A percentile compares a stretch with the other conserved stretches of the same genome.
phyloP scores from a whole-genome alignment of 768 basidiomycete species.

The Boletus rubescentipes region DNA sequence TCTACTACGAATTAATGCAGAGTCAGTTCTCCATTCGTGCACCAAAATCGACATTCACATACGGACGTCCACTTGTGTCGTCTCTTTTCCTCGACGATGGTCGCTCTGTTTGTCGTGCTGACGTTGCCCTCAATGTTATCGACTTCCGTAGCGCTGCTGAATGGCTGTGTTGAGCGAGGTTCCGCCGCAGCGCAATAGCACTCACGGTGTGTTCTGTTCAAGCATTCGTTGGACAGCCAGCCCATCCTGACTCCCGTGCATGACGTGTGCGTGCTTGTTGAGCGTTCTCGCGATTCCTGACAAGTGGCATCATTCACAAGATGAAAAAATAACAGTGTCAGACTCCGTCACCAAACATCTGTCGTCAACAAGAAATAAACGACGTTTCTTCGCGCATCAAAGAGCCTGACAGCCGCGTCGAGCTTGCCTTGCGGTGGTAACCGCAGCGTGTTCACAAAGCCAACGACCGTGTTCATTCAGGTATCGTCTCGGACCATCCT shows the following conservation, averaged over 20 bases:
- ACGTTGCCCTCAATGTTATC: no score
- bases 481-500: constrained; percentile 6
- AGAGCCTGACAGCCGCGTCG: constrained; percentile 1
- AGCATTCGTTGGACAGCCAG: neutral
- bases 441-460: neutral
- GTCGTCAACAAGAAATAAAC: constrained; percentile 12
- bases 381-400: neutral
- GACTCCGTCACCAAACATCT: constrained; percentile 9
- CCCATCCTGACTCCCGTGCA: neutral
- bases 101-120: no score
- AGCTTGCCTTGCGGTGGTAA: constrained; percentile 4
- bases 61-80: neutral
- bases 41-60: neutral
- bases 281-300: constrained; percentile 8
- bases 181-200: neutral
- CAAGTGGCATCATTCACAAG: neutral
- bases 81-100: no score
- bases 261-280: neutral
- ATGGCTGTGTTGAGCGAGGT: neutral
- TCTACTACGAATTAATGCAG: neutral
- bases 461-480: neutral
- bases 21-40: neutral
- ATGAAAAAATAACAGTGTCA: no score
- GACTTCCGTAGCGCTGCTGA: neutral
- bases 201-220: neutral